A percentile compares a stretch with the other conserved stretches of the same genome.
These are phyloP conservation scores for Paragyromitra xinjiangensis DNA, from an alignment of 495 filamentous ascomycete species.

Conservation along the genomic window DNA sequence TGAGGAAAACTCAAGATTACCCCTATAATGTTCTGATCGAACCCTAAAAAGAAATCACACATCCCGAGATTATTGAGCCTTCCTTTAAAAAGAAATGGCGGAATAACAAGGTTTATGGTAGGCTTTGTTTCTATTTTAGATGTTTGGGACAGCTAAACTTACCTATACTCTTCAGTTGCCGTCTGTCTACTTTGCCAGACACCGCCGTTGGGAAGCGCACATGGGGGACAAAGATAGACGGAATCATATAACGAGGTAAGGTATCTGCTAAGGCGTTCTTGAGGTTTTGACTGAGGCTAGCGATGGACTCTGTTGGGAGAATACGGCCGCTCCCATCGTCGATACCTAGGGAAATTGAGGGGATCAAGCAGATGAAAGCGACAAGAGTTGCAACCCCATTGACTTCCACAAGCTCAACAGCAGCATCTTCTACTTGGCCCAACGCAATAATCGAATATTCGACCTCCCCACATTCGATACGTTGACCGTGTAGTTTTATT, in stretches of 20 bases:
- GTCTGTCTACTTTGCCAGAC: conserved; percentile 66
- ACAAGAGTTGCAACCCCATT: conserved; percentile 14
- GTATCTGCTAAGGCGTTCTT: conserved; percentile 10
- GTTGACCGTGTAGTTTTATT: conserved; percentile 60
- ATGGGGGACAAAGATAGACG: conserved; percentile 64
- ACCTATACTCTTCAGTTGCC: conserved; percentile 13
- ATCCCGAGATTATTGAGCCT: background rate
- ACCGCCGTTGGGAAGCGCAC: conserved; percentile 64
- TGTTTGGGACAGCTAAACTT: conserved; percentile 12
- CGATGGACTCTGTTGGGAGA: conserved; percentile 5
- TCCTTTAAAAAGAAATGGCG: background rate
- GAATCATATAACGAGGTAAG: conserved; percentile 67
- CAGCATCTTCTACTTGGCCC: conserved; percentile 17
- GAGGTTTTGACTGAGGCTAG: conserved; percentile 7
- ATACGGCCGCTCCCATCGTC: conserved; percentile 18
- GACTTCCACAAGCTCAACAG: conserved; percentile 25
- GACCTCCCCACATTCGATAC: conserved; percentile 61
- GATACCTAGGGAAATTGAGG: background rate
- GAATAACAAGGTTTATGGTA: background rate
- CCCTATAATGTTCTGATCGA: background rate
- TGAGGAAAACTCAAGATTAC: background rate
- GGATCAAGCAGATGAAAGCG: conserved; percentile 14
- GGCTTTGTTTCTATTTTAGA: background rate
- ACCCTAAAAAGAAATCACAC: background rate
- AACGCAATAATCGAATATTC: conserved; percentile 42